phyloP scores from a whole-genome alignment of 768 basidiomycete genomes.

The Amanita thiersii region DNA sequence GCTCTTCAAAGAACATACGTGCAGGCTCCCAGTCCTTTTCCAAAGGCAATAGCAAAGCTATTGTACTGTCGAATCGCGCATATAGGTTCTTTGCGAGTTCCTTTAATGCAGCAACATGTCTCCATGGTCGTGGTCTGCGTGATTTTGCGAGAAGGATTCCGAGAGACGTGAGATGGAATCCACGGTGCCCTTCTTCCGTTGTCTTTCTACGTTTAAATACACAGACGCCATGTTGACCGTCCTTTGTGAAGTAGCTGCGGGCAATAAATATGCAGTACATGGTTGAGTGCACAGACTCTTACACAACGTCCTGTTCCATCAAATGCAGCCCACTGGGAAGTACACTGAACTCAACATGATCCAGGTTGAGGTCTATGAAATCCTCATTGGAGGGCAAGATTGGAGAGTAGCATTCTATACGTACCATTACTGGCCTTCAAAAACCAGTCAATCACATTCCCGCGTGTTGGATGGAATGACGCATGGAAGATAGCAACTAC shows the following conservation, averaged over 20 bases:
- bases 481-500: slow-evolving; percentile 79
- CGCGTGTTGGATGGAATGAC: slow-evolving; percentile 78
- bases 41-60: slow-evolving; percentile 28
- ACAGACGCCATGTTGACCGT: slow-evolving; percentile 61
- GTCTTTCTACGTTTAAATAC: slow-evolving; percentile 67
- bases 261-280: slow-evolving; percentile 2
- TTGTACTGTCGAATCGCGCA: slow-evolving; percentile 17
- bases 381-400: neutral
- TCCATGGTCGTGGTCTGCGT: slow-evolving; percentile 64
- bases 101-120: slow-evolving; percentile 59
- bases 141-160: slow-evolving; percentile 67
- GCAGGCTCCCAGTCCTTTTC: slow-evolving; percentile 61
- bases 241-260: slow-evolving; percentile 65
- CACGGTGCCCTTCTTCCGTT: slow-evolving; percentile 64
- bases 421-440: slow-evolving; percentile 62
- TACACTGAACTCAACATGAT: slow-evolving; percentile 71
- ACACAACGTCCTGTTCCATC: slow-evolving; percentile 77
- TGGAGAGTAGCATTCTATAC: slow-evolving; percentile 8
- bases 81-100: slow-evolving; percentile 41
- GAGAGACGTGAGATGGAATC: slow-evolving; percentile 71
- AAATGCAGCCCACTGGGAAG: slow-evolving; percentile 79
- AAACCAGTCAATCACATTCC: slow-evolving; percentile 76
- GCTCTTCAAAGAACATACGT: slow-evolving; percentile 55
- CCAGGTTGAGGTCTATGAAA: slow-evolving; percentile 50
- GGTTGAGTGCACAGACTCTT: slow-evolving; percentile 16